Evolutionary conservation across 2,329 filamentous ascomycete species (phyloP), one percentile per base, ranked within the genome.

Genomic region (Graphium sp.): DNA sequence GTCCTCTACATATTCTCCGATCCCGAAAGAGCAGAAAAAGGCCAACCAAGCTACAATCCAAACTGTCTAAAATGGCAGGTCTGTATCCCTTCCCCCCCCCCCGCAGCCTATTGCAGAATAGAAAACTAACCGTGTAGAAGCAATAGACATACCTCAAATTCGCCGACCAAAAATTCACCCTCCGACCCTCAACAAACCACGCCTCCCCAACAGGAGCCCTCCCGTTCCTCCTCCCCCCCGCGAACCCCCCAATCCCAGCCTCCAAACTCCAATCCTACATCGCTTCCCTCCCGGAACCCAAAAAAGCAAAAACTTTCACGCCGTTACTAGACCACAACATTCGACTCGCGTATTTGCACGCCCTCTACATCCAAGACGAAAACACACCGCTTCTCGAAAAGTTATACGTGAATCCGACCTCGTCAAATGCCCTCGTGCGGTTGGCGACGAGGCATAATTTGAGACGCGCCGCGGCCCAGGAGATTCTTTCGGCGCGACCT

Each of bases 11-110:
- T 93, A 32, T 95, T 94, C 52, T 66, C 70, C 34, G 69, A 64
- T 10, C 56, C 68, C 2, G 55, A 63, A n/a, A 76, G 71, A 41
- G 77, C 73, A 19, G 48, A 50, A 32, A 45, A 46, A 22, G 73
- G 72, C 5, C 54, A 59, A 18, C 79, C 84, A 16, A 91, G 82
- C 38, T 92, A 78, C 55, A 95, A 95, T 48, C 89, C 89, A 8
- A 72, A 74, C 33, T 98, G 89, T 58, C 60, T 95, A 44, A 93
- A 87, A 59, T 95, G 84, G 84, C 89, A 95, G 79, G 83, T 87
- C 42, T 39, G 70, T 49, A 19, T 31, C 27, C 7, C 18, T 7
- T 18, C 12, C 18, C 28, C 15, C 12, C 7, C 33, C 10, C 7
- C n/a, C 18, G 15, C 24, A 9, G 2, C 10, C 15, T 13, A 18